Evolutionary conservation across 768 basidiomycete genomes (phyloP), one percentile per base, ranked within the genome.

Genomic region (Boletus bicolor): DNA sequence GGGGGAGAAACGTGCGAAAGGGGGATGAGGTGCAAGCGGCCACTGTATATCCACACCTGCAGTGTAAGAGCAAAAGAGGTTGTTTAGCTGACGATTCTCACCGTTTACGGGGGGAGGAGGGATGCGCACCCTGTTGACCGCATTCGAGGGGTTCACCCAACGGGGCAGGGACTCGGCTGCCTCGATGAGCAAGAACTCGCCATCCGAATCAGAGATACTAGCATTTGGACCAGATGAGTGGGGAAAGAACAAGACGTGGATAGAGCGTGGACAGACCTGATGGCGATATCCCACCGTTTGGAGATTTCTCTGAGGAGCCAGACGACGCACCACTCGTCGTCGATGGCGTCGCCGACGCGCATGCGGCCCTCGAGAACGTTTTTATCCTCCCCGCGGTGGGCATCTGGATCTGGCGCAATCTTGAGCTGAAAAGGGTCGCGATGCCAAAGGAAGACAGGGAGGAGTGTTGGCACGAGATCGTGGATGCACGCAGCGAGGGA

Each of bases 261-360:
- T 11, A 36, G 50, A 55, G 28, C n/a, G 15, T 19, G 42, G 30
- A 68, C 80, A 55, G 61, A 94, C 93, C 88, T 86, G 53, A 93
- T 82, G 10, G 81, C 83, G 37, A 94, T 71, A 60, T 93, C 88
- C 88, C 89, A 95, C 58, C 82, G 83, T 39, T 77, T 73, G 57
- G 85, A 88, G 54, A 96, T 77, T 71, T 91, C 82, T 63, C 78
- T 81, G 55, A 98, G 74, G 45, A 98, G 75, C 91, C 92, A 98
- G 17, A 98, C 93, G 14, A 82, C 79, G 68, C 86, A 87, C 97
- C 97, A 99, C 72, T 99, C 97, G 64, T 99, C 97, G 70, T 99
- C 95, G n/a, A 98, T 82, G 50, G 86, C 90, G 72, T 99, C 97
- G 3, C 97, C 96, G 24, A 98, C 90, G 44, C 94, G 78, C 86